Percentiles rank a stretch among this genome's conserved stretches.
Conservation (phyloP, 352 stramenopile genomes). For the Globisporangium sylvaticum region DNA sequence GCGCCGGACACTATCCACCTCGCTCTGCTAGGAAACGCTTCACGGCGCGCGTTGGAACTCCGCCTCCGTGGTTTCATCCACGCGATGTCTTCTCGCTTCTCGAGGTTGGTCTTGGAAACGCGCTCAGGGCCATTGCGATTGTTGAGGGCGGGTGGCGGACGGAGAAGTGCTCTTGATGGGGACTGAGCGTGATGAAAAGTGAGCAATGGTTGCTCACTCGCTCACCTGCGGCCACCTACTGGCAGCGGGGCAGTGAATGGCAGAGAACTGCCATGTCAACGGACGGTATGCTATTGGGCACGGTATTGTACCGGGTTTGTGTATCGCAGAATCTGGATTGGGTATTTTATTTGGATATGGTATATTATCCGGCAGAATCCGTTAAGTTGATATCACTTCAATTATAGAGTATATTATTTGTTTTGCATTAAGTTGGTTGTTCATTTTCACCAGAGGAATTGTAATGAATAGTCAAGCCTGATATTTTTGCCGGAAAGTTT, state of each 20-base stretch:
- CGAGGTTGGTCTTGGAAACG: constrained; percentile 12
- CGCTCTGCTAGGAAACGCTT: constrained; percentile 15
- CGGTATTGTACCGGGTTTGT: background rate
- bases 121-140: constrained; percentile 1
- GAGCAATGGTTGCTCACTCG: background rate
- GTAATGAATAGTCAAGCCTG: no score
- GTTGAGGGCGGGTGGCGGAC: no score
- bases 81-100: constrained; percentile 18
- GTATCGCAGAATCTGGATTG: background rate
- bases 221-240: background rate
- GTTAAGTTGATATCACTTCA: no score
- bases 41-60: constrained; percentile 13
- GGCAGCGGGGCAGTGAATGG: background rate
- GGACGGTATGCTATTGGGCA: background rate
- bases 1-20: constrained; percentile 14
- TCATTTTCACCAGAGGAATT: no score
- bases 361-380: background rate
- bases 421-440: no score
- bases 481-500: no score
- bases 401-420: no score
- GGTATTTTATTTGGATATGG: background rate
- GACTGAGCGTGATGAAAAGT: constrained; percentile 1
- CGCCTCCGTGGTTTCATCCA: constrained; percentile 17
- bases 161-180: background rate
- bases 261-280: background rate